These are phyloP conservation scores for Histomonas meleagridis DNA, from an alignment of 208 protist genomes.

Conservation along the genomic window DNA sequence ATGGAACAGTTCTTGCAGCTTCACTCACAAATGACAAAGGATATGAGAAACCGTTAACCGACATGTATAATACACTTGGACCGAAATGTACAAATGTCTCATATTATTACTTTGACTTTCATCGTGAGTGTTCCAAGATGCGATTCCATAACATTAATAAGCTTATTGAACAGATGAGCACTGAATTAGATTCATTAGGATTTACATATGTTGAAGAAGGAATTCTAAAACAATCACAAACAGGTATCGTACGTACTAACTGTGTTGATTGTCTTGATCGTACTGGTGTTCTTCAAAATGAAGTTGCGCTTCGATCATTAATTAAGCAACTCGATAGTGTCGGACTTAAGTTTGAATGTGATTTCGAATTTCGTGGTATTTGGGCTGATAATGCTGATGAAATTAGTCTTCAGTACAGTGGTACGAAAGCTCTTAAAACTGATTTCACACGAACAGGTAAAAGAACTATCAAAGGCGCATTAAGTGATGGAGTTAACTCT, in stretches of 20 bases:
- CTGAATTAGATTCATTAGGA: constrained; percentile 30
- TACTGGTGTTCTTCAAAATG: constrained; percentile 43
- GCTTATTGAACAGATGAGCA: neutral
- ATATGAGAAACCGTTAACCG: constrained; percentile 8
- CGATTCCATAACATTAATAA: constrained; percentile 41
- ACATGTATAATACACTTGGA: constrained; percentile 31
- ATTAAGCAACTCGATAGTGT: constrained; percentile 21
- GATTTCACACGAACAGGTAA: constrained; percentile 48
- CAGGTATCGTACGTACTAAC: constrained; percentile 43
- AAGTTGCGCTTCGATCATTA: neutral
- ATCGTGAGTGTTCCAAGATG: constrained; percentile 42
- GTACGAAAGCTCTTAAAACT: constrained; percentile 44
- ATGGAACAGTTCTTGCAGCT: constrained; percentile 34
- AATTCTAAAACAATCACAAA: neutral
- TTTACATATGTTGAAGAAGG: neutral
- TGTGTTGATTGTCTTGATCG: constrained; percentile 49
- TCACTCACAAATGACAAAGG: constrained; percentile 37
- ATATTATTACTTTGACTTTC: constrained; percentile 42
- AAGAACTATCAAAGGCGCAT: constrained; percentile 35
- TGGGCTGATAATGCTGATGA: constrained; percentile 47
- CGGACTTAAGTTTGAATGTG: neutral
- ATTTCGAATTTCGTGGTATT: neutral
- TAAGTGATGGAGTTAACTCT: constrained; percentile 42
- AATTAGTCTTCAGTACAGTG: constrained; percentile 34
- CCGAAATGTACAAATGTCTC: neutral